Base-by-base conservation (phyloP, 2,329 filamentous ascomycete species). In the Fusarium caatingaense region DNA sequence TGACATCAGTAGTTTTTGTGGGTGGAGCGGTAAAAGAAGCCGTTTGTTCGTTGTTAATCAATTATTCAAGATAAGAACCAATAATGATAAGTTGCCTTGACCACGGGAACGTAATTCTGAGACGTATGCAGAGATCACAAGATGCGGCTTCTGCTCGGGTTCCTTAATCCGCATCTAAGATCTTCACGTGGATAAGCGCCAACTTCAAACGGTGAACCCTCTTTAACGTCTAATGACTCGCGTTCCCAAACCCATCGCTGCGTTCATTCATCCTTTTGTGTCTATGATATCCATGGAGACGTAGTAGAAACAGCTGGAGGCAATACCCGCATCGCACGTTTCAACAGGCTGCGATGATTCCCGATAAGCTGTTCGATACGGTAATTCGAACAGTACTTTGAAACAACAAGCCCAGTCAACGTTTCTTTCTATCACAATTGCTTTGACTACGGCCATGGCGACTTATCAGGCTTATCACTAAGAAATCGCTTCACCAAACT, bases 1-100 rank as follows among this genome's bases (percentile, higher is more conserved):
- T 71, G 68, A 72, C 68, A 71, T 71, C 68, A 71, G 54, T 54
- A 20, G 37, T 49, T 56, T 16, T 32, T 41, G 40, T 56, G 56
- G 56, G 60, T 47, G 68, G 64, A 56, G 53, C 48, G 60, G 64
- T 49, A 71, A 42, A 47, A 27, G 45, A 30, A n/a, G 27, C 23
- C 27, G 42, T 55, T 68, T 57, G 67, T 32, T 62, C 45, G 30
- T 45, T 42, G 42, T 45, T 28, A 41, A 62, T 55, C 34, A 23
- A 40, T 51, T 32, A 45, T 46, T 21, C 37, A 23, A 40, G 23
- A 60, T 25, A 44, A 42, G 50, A 46, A 40, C 68, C 68, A 71
- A 71, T 71, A 50, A 56, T 21, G 56, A 50, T 44, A 54, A 46
- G 41, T 56, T 20, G 42, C 34, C 34, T 55, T 51, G 64, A 57